Conservation (phyloP, 2,329 filamentous ascomycete species). For the Colletotrichum sp. region DNA sequence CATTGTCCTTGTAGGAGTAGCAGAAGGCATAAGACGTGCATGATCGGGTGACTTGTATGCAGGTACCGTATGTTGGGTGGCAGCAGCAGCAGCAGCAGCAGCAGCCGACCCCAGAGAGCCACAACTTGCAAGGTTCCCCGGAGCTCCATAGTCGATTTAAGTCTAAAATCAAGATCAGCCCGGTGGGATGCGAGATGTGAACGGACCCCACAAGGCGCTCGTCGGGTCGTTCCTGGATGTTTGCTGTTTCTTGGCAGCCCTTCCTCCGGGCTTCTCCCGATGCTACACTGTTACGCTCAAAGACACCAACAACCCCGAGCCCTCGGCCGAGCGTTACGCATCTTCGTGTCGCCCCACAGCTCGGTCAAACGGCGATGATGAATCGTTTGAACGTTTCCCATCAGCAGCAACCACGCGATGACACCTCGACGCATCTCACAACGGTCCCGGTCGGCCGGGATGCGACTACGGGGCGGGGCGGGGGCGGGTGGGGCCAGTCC, state of each 20-base stretch:
- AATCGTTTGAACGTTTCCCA: not conserved
- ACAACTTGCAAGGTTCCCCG: not conserved
- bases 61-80: not conserved
- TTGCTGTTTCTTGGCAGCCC: not conserved
- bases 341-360: accelerated
- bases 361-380: not conserved
- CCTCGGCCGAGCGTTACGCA: not conserved
- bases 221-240: not conserved
- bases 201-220: not conserved
- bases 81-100: not conserved
- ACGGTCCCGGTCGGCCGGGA: not conserved
- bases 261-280: not conserved
- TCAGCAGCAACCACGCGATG: not conserved
- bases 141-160: not conserved
- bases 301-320: not conserved
- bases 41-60: not conserved
- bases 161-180: not conserved
- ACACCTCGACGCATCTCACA: not conserved
- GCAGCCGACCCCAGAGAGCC: not conserved
- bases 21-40: not conserved
- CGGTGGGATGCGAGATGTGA: not conserved
- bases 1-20: not conserved
- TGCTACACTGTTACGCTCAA: not conserved
- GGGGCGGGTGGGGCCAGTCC: not conserved
- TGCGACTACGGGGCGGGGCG: not conserved